Evolutionary conservation across 2,329 filamentous ascomycete genomes (phyloP), one percentile per base, ranked within the genome.

Genomic region (Paraconiothyrium brasiliense): DNA sequence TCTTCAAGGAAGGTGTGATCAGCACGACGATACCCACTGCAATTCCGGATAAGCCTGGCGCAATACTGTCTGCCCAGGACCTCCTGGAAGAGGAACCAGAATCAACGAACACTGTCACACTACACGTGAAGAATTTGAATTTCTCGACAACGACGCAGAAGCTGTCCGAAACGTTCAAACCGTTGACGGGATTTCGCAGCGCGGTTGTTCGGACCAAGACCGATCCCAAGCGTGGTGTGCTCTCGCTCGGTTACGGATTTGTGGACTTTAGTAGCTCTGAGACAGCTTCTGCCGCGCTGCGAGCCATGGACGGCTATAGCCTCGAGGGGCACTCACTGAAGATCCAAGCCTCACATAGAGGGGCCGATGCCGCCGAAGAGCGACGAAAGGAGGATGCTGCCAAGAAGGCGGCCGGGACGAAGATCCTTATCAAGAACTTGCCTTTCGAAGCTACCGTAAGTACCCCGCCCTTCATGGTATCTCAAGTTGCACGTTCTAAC

Each of bases 381-480:
- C 88, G 92, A 67, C 89, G 91, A 66, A 90, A 90, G 68, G 90
- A 94, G 68, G 93, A 98, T 74, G 88, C 87, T 67, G 89, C 90
- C 54, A 96, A 93, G 84, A 96, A 94, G 79, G 82, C 87, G 54
- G 89, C 92, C 27, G 87, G 89, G 68, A 97, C 94, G 51, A 98
- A 98, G 85, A 91, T 99, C 75, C 90, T 98, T 80, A 91, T 99
- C 83, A 99, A 98, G 85, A 99, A 99, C 83, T 83, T 99, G 79
- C 94, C 95, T 22, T 99, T 99, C 83, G 93, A 98, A 82, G 91
- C 92, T 59, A 74, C 71, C 60, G 73, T 75, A 69, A 67, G 72
- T 67, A 16, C 54, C 49, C 47, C 60, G 61, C 54, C 51, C 63
- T 27, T 57, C 44, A 30, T 47, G 54, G 22, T n/a, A 34, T 16